These are phyloP conservation scores for Yarrowia sp. DNA, from an alignment of 805 yeast species.

Conservation along the genomic window DNA sequence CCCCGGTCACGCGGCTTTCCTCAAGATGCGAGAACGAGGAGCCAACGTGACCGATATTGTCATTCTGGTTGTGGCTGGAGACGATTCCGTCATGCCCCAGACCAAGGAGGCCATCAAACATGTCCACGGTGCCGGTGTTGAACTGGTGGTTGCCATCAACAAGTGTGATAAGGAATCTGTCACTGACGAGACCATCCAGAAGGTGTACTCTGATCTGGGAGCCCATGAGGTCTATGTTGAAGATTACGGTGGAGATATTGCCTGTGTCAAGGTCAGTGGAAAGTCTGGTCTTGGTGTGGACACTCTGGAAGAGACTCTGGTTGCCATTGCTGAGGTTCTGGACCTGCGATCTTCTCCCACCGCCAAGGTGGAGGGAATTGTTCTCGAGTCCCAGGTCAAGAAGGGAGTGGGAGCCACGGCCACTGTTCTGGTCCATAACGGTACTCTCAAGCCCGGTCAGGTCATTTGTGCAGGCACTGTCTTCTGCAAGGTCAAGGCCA, in stretches of 20 bases:
- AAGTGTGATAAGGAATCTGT: conserved; percentile 83
- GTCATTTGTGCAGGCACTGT: conserved; percentile 83
- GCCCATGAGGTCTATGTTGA: conserved; percentile 78
- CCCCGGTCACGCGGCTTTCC: conserved; percentile 96
- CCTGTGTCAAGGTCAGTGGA: conserved; percentile 82
- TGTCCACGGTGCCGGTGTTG: conserved; percentile 75
- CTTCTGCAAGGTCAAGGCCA: conserved; percentile 75
- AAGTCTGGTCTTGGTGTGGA: conserved; percentile 88
- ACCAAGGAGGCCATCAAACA: conserved; percentile 94
- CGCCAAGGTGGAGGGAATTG: conserved; percentile 70
- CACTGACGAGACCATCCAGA: conserved; percentile 52
- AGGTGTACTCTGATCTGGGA: conserved; percentile 73
- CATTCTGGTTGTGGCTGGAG: conserved; percentile 91
- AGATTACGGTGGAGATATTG: conserved; percentile 93
- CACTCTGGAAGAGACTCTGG: conserved; percentile 81
- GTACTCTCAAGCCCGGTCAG: conserved; percentile 65
- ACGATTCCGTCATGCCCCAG: conserved; percentile 97
- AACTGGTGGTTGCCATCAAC: conserved; percentile 85
- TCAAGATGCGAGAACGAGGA: conserved; percentile 95
- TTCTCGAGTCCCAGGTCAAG: conserved; percentile 78
- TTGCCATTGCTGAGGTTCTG: conserved; percentile 76
- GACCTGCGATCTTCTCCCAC: conserved; percentile 62
- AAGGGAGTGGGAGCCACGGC: conserved; percentile 84
- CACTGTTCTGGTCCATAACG: conserved; percentile 77
- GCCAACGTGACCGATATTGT: conserved; percentile 92